Conservation (phyloP, 1,284 basidiomycete species). For the Ceratobasidium sp. region DNA sequence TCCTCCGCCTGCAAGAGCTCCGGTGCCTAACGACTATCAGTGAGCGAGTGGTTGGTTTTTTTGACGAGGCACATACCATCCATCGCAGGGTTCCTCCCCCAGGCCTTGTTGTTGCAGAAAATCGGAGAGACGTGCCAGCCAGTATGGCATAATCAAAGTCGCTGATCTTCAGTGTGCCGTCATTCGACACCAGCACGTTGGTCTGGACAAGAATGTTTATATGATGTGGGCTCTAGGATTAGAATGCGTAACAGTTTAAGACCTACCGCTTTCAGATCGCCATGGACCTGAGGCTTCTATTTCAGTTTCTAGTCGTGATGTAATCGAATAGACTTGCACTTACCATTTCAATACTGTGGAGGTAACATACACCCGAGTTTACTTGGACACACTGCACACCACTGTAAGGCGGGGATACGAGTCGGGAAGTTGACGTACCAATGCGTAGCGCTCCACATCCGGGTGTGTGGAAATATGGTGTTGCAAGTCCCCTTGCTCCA, state of each 20-base stretch:
- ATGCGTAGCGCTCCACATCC: not conserved
- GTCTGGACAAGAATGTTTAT: not conserved
- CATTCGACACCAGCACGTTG: not conserved
- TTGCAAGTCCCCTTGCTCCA: not conserved
- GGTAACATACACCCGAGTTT: not conserved
- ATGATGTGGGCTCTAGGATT: too few species aligned
- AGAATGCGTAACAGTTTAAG: not conserved
- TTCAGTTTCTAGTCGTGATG: not conserved
- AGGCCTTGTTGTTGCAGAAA: not conserved
- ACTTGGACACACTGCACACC: conserved; percentile 12
- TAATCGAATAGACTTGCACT: not conserved
- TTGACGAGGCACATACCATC: not conserved
- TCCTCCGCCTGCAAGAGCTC: not conserved
- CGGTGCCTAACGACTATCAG: not conserved
- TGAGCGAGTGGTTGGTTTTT: too few species aligned
- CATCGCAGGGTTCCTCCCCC: not conserved
- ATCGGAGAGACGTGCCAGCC: not conserved
- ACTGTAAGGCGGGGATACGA: not conserved
- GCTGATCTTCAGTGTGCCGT: conserved; percentile 13
- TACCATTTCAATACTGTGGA: conserved; percentile 13
- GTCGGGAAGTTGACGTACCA: not conserved
- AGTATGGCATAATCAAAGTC: conserved; percentile 6
- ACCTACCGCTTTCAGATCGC: conserved; percentile 24
- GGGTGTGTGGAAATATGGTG: not conserved
- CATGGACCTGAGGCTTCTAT: not conserved